These are phyloP conservation scores for Suillus subaureus DNA, from an alignment of 768 basidiomycete genomes.

Conservation along the genomic window DNA sequence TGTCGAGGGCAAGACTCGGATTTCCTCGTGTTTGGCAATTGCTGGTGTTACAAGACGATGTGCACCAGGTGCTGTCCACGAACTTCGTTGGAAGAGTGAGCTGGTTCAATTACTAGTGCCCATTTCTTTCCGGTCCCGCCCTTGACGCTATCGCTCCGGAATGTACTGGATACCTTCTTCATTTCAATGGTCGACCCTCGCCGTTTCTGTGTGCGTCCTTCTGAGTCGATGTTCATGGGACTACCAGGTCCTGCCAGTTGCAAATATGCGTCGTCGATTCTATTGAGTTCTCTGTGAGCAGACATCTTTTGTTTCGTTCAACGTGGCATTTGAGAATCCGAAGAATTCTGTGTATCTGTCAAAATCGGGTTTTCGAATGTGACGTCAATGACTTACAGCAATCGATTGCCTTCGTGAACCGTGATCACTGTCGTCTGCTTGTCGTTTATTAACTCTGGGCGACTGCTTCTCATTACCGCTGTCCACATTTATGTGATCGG, in stretches of 20 bases:
- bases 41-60: no score
- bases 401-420: constrained; percentile 75
- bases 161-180: constrained; percentile 74
- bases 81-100: no score
- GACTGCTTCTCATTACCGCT: constrained; percentile 28
- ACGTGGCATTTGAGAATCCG: constrained; percentile 48
- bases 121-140: constrained; percentile 23
- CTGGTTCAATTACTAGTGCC: constrained; percentile 55
- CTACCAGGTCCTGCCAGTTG: constrained; percentile 72
- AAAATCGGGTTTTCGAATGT: not conserved
- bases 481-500: constrained; percentile 44
- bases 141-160: constrained; percentile 45
- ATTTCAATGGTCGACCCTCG: constrained; percentile 84
- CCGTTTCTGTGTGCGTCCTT: constrained; percentile 77
- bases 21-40: no score
- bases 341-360: constrained; percentile 29
- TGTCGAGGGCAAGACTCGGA: no score
- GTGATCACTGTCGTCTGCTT: constrained; percentile 61
- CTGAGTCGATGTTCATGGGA: constrained; percentile 56
- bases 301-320: constrained; percentile 88
- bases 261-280: constrained; percentile 65
- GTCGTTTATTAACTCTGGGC: constrained; percentile 34
- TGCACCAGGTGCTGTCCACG: no score
- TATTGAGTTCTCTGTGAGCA: constrained; percentile 54
- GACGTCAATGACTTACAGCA: constrained; percentile 46